Percentiles rank a stretch among this genome's conserved stretches.
phyloP scores from a whole-genome alignment of 2,329 filamentous ascomycete genomes.

The Ceratocystis papillata region DNA sequence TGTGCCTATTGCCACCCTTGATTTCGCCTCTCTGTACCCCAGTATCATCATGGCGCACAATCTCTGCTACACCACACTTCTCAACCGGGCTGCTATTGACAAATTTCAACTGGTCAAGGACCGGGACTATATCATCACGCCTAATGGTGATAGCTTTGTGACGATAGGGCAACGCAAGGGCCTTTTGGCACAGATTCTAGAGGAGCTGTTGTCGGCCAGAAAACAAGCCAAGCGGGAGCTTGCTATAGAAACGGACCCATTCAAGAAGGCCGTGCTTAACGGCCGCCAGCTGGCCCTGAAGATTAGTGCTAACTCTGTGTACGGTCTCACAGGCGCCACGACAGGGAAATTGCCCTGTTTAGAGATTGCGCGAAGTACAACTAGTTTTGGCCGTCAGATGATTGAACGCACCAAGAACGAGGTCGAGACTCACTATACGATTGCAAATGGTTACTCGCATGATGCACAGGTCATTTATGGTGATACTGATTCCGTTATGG shows the following conservation, averaged over 20 bases:
- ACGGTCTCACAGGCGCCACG: constrained; percentile 91
- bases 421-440: constrained; percentile 78
- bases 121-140: constrained; percentile 92
- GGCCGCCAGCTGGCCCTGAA: constrained; percentile 94
- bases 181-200: constrained; percentile 84
- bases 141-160: constrained; percentile 86
- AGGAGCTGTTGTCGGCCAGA: constrained; percentile 81
- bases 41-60: constrained; percentile 99
- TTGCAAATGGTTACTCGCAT: constrained; percentile 87
- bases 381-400: constrained; percentile 95
- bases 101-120: constrained; percentile 69
- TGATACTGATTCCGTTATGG: constrained; percentile 99
- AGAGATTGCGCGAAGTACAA: constrained; percentile 91
- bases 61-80: constrained; percentile 87
- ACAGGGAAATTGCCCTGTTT: constrained; percentile 92
- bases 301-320: constrained; percentile 94
- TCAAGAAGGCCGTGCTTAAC: constrained; percentile 96
- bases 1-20: constrained; percentile 87
- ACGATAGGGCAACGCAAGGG: constrained; percentile 84
- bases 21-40: constrained; percentile 97
- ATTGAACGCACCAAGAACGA: constrained; percentile 97
- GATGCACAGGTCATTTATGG: constrained; percentile 97
- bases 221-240: constrained; percentile 91
- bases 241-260: constrained; percentile 78
- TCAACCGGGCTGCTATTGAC: constrained; percentile 66